Conservation (phyloP, 2,329 filamentous ascomycete genomes). For the Neopestalotiopsis rosae region DNA sequence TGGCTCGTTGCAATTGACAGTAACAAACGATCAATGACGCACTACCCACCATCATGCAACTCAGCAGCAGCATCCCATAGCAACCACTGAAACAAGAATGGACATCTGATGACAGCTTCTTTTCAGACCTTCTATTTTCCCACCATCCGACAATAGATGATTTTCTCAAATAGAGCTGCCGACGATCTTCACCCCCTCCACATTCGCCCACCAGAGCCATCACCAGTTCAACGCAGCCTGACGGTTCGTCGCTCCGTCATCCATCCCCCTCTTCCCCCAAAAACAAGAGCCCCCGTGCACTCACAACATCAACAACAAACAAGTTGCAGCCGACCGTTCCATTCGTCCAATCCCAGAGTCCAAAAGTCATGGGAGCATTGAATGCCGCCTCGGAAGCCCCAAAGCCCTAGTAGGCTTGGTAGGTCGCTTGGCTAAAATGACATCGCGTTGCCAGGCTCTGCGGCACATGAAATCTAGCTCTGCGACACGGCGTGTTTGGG, state of each 20-base stretch:
- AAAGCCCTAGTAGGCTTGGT: neutral
- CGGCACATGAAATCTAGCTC: constrained; percentile 12
- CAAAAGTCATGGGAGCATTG: neutral
- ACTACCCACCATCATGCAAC: neutral
- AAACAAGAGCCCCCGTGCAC: neutral
- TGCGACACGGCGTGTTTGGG: constrained; percentile 28
- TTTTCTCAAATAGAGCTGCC: neutral
- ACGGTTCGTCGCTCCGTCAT: constrained; percentile 1
- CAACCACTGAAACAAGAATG: neutral
- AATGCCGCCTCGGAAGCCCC: neutral
- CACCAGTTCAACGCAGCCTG: too few relatives aligned
- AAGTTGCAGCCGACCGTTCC: neutral
- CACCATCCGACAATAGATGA: neutral
- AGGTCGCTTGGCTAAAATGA: constrained; percentile 11
- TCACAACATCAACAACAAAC: constrained; percentile 1
- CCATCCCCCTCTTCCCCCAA: neutral
- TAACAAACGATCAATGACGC: neutral
- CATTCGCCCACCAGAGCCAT: neutral
- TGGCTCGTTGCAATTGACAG: neutral
- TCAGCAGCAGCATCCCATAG: neutral
- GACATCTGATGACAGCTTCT: neutral
- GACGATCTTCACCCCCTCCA: neutral
- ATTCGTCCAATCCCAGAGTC: neutral
- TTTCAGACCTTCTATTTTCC: neutral
- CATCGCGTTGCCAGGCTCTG: constrained; percentile 13